Base-by-base conservation (phyloP, 345 rosid genomes). In the Dipteronia sinensis region DNA sequence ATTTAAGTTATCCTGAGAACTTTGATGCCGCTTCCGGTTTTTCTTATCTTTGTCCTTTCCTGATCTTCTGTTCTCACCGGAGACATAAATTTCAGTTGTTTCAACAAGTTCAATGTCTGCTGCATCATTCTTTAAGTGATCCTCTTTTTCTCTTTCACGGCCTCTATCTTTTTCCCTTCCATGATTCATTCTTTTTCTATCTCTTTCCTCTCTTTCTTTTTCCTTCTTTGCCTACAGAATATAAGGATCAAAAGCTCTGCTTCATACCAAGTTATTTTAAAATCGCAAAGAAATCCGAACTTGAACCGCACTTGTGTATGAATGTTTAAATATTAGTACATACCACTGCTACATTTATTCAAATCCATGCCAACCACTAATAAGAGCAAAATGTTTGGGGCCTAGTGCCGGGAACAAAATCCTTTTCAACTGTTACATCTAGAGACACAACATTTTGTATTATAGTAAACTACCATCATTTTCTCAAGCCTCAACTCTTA, bases 101-200 rank as follows among this genome's bases (percentile, higher is more conserved):
- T 84, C 92, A 78, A 65, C 80, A 67, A 82, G 76, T 69, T 81
- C 86, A 74, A 53, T 75, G n/a, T 87, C 92, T 69, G 86, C 83
- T 76, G 83, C 87, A 77, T 84, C 90, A 76, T 87, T 84, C 86
- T 82, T 85, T 29, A 31, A 66, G 81, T 78, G 87, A 77, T 88
- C 90, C 66, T 87, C 87, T 20, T 78, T 86, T 77, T 90, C 95
- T 82, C 91, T 87, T 71, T 87, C 92, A 59, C 88, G 86, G 42
- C 86, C 88, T 82, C 86, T 88, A 53, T 88, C 94, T 75, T 85
- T 90, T 51, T 87, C 98, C 80, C 93, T 88, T 79, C 93, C 87
- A 69, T 93, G 89, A 71, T 85, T 93, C 56, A 71, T 80, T 80
- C 84, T 90, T 83, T 87, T 87, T 83, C 84, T 85, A 53, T 94